Evolutionary conservation across 2,329 filamentous ascomycete genomes (phyloP), one percentile per base, ranked within the genome.

Genomic region (Xylaria sp.): DNA sequence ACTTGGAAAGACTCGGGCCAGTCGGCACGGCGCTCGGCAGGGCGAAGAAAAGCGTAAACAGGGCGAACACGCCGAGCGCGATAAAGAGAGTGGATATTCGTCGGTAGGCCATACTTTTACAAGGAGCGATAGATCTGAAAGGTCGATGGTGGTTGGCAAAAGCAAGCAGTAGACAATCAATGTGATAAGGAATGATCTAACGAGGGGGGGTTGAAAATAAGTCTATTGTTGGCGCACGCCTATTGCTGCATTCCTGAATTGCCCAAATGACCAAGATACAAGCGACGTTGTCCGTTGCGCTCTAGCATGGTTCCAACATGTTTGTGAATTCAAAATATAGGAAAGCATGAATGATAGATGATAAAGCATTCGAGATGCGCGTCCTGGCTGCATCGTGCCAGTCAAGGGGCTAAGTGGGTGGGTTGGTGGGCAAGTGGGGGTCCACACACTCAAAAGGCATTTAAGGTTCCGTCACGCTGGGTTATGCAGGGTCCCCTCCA

Each of bases 1-100:
- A 83, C 69, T 81, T 81, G 59, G 83, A 83, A n/a, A 87, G 79
- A 60, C 82, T 84, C 33, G 84, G 82, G 20, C 84, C 81, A 1
- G 82, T 77, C n/a, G 84, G 83, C 60, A 86, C 81, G 40, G 81
- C 77, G 71, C 80, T 82, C 20, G 85, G 84, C 11, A 89, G 78
- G 15, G 83, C 84, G 70, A 86, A 82, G 71, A 89, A 79, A 59
- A 88, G 81, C 53, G 83, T 83, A 72, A 86, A 81, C 66, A 89
- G 74, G 67, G 85, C 86, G 72, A 89, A 85, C 46, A 88, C 70
- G 67, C 84, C 82, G 54, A 90, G 79, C 63, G 80, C 76, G 65
- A 83, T 79, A 48, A 90, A 80, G 26, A 89, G 79, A 61, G 86
- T 76, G 20, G 84, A 84, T 70, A 89, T 78, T 63, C 85, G 86